Base-by-base conservation (phyloP, 345 rosid genomes). In the Salix exigua region DNA sequence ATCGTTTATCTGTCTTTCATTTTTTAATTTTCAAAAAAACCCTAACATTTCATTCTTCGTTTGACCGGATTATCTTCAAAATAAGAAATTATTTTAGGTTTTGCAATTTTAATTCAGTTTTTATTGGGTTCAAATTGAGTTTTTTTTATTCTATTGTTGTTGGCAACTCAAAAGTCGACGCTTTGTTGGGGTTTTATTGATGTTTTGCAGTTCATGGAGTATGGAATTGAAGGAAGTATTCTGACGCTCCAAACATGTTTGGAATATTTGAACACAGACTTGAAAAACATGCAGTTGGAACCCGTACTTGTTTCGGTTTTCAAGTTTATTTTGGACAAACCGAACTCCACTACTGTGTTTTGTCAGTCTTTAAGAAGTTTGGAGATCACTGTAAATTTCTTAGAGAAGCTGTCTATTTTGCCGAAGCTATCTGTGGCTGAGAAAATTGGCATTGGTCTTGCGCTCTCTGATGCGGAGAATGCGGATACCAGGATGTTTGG, bases 401-500 rank as follows among this genome's bases (percentile, higher is more conserved):
- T 93, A 13, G 85, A 83, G 80, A 85, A 84, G 77, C 84, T 95
- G 26, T 83, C 89, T 0, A 72, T 70, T 73, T 73, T 78, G 12
- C 77, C 90, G 67, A 80, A 77, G 66, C 85, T 95, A 79, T 88
- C 99, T 0, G 48, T 83, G 48, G 75, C 87, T 66, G 96, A 95
- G 80, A 95, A 89, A 82, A 84, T 95, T 72, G 85, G 79, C 76
- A 77, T 89, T 76, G 93, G 88, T 83, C 93, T 94, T 69, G 94
- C 97, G 62, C 83, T 94, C 60, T 86, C 88, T 40, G 91, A 87
- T 70, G 87, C 90, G 40, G 95, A 89, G 63, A 82, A 78, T 74
- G 79, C 79, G 17, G 94, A 88, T 31, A 78, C 81, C 17, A 82
- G 83, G 77, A 82, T 79, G 66, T 76, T 78, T 62, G 99, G 97